These are phyloP conservation scores for Logfia minima DNA, from an alignment of 129 eudicot species.

Conservation along the genomic window DNA sequence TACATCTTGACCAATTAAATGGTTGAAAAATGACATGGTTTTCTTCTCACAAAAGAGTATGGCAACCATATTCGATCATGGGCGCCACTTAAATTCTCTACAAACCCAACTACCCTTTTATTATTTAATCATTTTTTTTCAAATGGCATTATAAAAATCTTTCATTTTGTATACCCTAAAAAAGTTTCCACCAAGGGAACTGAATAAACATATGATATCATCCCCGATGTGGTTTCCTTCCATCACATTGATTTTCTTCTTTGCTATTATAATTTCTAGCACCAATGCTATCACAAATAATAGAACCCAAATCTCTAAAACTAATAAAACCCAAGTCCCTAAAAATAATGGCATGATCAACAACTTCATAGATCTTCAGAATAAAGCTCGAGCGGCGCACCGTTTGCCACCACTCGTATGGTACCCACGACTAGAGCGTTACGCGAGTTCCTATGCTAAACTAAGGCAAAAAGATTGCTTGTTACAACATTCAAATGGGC, in stretches of 20 bases:
- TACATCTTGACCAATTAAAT: slow-evolving; percentile 5
- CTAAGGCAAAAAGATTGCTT: slow-evolving; percentile 57
- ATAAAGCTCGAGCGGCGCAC: slow-evolving; percentile 52
- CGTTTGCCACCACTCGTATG: slow-evolving; percentile 55
- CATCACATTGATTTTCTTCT: slow-evolving; percentile 19
- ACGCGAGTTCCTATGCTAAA: slow-evolving; percentile 58
- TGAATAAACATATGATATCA: slow-evolving; percentile 15
- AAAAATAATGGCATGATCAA: slow-evolving; percentile 1
- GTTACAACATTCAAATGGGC: slow-evolving; percentile 65
- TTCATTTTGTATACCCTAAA: slow-evolving; percentile 4
- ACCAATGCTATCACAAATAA: slow-evolving; percentile 29
- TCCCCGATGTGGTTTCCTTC: slow-evolving; percentile 31
- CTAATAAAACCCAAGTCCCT: background rate
- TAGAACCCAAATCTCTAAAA: background rate
- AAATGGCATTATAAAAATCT: slow-evolving; percentile 16
- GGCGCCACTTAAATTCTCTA: slow-evolving; percentile 53
- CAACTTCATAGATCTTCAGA: slow-evolving; percentile 53
- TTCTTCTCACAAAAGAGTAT: slow-evolving; percentile 19
- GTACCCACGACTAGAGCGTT: slow-evolving; percentile 51
- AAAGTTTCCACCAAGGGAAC: slow-evolving; percentile 22
- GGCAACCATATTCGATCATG: slow-evolving; percentile 81
- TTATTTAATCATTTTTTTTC: background rate
- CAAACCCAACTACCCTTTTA: slow-evolving; percentile 25
- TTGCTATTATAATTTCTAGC: slow-evolving; percentile 24
- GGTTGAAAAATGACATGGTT: background rate